Percentiles rank a stretch among this genome's conserved stretches.
These are phyloP conservation scores for Candida chilensis DNA, from an alignment of 805 yeast genomes.

Conservation along the genomic window DNA sequence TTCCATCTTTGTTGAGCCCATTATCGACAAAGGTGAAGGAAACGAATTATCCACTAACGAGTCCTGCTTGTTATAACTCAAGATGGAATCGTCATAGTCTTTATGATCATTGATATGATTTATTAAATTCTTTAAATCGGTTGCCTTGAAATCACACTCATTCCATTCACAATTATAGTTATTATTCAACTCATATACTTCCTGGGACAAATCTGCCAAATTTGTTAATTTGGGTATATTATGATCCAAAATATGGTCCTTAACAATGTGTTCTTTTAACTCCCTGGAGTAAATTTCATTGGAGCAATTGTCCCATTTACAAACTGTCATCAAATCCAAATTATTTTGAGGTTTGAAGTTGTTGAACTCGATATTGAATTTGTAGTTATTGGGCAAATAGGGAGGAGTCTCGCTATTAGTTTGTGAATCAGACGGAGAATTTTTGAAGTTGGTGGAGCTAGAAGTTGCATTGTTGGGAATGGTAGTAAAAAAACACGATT, in stretches of 20 bases:
- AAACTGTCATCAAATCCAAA: too few relatives aligned
- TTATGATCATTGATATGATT: constrained; percentile 50
- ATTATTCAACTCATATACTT: constrained; percentile 1
- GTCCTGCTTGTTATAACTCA: too few relatives aligned
- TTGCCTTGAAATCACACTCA: constrained; percentile 52
- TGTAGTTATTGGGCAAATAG: constrained; percentile 14
- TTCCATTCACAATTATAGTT: constrained; percentile 63
- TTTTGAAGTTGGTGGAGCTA: background rate
- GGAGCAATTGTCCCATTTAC: constrained; percentile 67
- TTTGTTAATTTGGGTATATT: constrained; percentile 3
- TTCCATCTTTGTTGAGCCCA: constrained; percentile 4
- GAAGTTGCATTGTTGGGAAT: constrained; percentile 11
- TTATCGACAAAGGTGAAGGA: constrained; percentile 5
- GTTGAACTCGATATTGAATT: constrained; percentile 25
- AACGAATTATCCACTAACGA: too few relatives aligned
- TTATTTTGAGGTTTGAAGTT: constrained; percentile 17
- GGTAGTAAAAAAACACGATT: constrained; percentile 36
- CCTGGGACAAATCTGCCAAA: constrained; percentile 1
- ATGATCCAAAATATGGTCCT: constrained; percentile 29
- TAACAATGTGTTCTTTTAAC: constrained; percentile 43
- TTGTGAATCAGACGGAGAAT: background rate
- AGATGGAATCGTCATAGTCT: too few relatives aligned
- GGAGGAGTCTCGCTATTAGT: background rate
- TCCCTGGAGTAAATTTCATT: constrained; percentile 25
- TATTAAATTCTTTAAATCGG: constrained; percentile 43